Conservation (phyloP, 805 yeast genomes). For the Blastobotrys muscicola region DNA sequence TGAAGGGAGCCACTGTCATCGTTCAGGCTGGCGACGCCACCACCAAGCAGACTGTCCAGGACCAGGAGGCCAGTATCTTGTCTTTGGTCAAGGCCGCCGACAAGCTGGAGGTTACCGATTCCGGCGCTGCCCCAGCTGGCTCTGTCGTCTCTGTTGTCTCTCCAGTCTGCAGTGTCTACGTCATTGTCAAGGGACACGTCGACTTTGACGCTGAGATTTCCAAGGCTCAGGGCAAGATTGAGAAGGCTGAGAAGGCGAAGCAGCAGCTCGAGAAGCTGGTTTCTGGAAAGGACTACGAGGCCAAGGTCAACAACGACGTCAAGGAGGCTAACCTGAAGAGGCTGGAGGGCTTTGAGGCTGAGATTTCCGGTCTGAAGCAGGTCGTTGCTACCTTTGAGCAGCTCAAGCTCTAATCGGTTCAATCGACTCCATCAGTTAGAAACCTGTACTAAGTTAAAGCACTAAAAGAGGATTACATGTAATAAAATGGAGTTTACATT, state of each 20-base stretch:
- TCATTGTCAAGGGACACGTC: slow-evolving; percentile 88
- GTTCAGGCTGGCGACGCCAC: slow-evolving; percentile 56
- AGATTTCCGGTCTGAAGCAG: slow-evolving; percentile 79
- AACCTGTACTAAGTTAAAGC: neutral
- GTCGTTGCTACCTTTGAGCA: slow-evolving; percentile 79
- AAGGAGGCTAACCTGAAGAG: slow-evolving; percentile 64
- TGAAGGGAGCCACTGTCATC: slow-evolving; percentile 78
- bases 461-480: neutral
- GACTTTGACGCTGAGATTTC: slow-evolving; percentile 85
- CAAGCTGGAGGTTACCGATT: slow-evolving; percentile 54
- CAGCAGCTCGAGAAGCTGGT: slow-evolving; percentile 62
- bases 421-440: no score
- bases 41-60: slow-evolving; percentile 42
- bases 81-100: slow-evolving; percentile 88
- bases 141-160: slow-evolving; percentile 78
- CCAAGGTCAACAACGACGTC: slow-evolving; percentile 76
- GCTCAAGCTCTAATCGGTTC: slow-evolving; percentile 50
- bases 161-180: slow-evolving; percentile 75
- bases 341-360: slow-evolving; percentile 67
- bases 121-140: slow-evolving; percentile 68
- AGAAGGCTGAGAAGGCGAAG: slow-evolving; percentile 50
- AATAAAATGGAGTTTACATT: slow-evolving; percentile 1
- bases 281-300: slow-evolving; percentile 63
- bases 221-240: slow-evolving; percentile 72
- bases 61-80: slow-evolving; percentile 79